Evolutionary conservation across 1,284 basidiomycete species (phyloP), one percentile per base, ranked within the genome.

Genomic region (Thelephora terrestris): DNA sequence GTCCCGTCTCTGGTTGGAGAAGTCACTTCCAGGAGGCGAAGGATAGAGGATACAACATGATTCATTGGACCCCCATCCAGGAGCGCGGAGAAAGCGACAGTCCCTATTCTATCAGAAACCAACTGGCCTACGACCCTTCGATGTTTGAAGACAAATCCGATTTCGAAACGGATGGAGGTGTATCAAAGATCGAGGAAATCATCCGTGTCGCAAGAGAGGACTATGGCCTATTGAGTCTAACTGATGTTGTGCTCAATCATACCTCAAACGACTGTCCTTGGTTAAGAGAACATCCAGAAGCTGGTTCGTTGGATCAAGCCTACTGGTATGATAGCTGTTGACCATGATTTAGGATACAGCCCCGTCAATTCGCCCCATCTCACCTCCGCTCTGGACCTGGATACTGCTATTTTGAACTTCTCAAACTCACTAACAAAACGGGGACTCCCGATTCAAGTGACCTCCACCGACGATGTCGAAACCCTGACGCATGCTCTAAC

Each of bases 161-260:
- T 4, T 54, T 69, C 16, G 66, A 67, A 21, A 60, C 66, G 21
- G 77, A 82, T 47, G 78, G 74, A 9, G 79, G 79, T 3, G 67
- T 70, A 54, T 68, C 70, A 20, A 68, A 74, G 53, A 68, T 91
- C 20, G 72, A 83, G 54, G 68, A 78, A n/a, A 70, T 79, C 34
- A 65, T 93, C 23, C 75, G 72, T 56, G 57, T 78, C 16, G 90
- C 91, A 3, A 79, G 75, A 58, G 79, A 91, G 40, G 81, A 93
- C 62, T 94, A 85, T 56, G 93, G 94, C 1, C 70, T 97, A 34
- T 71, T 95, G 51, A 86, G 81, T 58, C 64, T 97, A 57, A 96
- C 91, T 0, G 94, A 97, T 61, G 87, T 97, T 40, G 94, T 97
- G 16, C 76, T 95, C 52, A 97, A 97, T 63, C 93, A 97, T 61